These are phyloP conservation scores for Thelonectria discophora DNA, from an alignment of 2,329 filamentous ascomycete species.

Conservation along the genomic window DNA sequence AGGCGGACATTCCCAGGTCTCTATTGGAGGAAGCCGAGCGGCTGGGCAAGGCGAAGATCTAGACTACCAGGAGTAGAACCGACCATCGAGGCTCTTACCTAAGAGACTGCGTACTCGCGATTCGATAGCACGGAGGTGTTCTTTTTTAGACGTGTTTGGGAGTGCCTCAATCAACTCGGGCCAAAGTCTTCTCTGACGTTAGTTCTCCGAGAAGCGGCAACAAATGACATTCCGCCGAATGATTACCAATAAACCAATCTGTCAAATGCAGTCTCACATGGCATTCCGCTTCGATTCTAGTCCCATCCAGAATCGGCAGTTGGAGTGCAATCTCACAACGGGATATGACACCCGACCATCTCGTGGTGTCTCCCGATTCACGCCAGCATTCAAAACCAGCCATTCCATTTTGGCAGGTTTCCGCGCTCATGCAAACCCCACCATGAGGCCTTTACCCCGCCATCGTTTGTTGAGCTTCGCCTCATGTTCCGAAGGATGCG, in stretches of 20 bases:
- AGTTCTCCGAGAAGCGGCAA: background rate
- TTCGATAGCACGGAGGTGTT: background rate
- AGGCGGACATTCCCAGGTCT: conserved; percentile 50
- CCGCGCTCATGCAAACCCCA: conserved; percentile 27
- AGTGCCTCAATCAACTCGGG: conserved; percentile 10
- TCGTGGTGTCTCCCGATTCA: background rate
- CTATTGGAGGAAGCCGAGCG: conserved; percentile 38
- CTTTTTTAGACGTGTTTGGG: conserved; percentile 3
- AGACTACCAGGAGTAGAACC: background rate
- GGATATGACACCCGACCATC: background rate
- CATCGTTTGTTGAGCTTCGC: background rate
- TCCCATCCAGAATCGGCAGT: conserved; percentile 6
- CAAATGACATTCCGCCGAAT: background rate
- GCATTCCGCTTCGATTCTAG: conserved; percentile 12
- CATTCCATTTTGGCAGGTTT: conserved; percentile 28
- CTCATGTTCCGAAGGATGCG: background rate
- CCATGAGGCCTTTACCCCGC: background rate
- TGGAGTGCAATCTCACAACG: conserved; percentile 5
- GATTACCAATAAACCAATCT: background rate
- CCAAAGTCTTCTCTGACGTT: background rate
- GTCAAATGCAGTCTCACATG: conserved; percentile 14
- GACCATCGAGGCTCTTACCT: background rate
- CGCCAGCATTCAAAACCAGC: background rate
- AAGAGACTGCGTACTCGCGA: background rate
- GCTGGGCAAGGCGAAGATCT: conserved; percentile 5